Evolutionary conservation across 164 flowering plant species (phyloP), one percentile per base, ranked within the genome.

Genomic region (Houttuynia cordata): DNA sequence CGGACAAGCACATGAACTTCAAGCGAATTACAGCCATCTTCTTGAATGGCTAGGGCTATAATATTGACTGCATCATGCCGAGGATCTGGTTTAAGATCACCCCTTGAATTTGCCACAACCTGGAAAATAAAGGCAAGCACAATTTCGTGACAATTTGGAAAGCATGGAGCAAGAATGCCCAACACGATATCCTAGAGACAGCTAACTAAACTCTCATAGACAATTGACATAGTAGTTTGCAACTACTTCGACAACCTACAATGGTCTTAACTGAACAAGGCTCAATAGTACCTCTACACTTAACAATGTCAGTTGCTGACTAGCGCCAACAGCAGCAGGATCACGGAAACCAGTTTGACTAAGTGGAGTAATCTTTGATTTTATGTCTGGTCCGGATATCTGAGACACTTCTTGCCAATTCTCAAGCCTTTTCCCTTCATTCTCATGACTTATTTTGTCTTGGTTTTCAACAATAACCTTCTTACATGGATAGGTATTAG

Each of bases 271-370:
- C 37, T 30, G 17, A 42, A 42, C 49, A 42, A 42, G 10, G 49
- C 17, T 42, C 49, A 24, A 23, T 18, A 15, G 41, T 77, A 89
- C 97, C 92, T 94, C 99, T 57, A 94, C 61, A 67, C 97, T 94
- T 34, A 94, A 60, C 70, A 88, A 56, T 53, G 99, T 86, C 52
- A 94, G 71, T 52, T 90, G 99, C 70, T 94, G 95, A 18, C 96
- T 88, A 59, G 80, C 80, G 68, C 96, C 96, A 74, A 74, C 66
- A 76, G 91, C 86, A 24, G 99, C 99, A 67, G 97, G 89, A 74
- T 94, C 97, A 41, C 89, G 78, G 56, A 94, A 94, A 53, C 99
- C 99, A 59, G 63, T 81, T 81, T 94, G 99, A 78, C 97, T 94
- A 17, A 88, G 78, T 58, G 99, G 97, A 51, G 96, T 94, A 25